A percentile compares a stretch with the other conserved stretches of the same genome.
Conservation (phyloP, 1,284 basidiomycete species). For the Pyrrhoderma noxium region DNA sequence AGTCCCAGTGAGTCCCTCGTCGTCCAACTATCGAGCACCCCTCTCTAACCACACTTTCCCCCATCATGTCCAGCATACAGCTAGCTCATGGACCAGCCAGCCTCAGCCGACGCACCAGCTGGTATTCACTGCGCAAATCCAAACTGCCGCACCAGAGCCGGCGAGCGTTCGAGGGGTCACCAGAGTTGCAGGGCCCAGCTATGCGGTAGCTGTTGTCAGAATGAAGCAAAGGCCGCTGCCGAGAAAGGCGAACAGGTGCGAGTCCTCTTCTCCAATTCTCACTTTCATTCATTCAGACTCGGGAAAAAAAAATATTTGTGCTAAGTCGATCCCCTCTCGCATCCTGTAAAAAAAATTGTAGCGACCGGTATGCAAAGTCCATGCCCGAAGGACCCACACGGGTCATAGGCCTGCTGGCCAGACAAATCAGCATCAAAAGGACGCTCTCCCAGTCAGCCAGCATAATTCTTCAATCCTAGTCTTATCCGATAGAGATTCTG, state of each 20-base stretch:
- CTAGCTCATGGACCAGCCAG: too few species aligned
- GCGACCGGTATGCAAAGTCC: constrained; percentile 18
- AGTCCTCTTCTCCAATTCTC: too few species aligned
- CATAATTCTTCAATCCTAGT: background rate
- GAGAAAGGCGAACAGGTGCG: constrained; percentile 15
- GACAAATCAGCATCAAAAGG: constrained; percentile 5
- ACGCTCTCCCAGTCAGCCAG: background rate
- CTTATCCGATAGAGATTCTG: background rate
- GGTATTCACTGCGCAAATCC: constrained; percentile 18
- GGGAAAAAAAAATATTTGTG: too few species aligned
- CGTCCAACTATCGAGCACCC: too few species aligned
- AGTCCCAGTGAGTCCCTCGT: too few species aligned
- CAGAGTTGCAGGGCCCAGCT: constrained; percentile 17
- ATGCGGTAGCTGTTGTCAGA: constrained; percentile 18
- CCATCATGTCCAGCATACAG: too few species aligned
- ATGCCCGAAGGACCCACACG: constrained; percentile 15
- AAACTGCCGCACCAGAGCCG: constrained; percentile 16
- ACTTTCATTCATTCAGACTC: too few species aligned
- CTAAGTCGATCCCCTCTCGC: too few species aligned
- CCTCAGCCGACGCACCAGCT: constrained; percentile 9
- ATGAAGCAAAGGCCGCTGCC: constrained; percentile 10
- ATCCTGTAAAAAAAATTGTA: too few species aligned
- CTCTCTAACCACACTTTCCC: too few species aligned
- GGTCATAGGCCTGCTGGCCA: constrained; percentile 12
- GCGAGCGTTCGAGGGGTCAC: constrained; percentile 18